These are phyloP conservation scores for Wallemia mellicola DNA, from an alignment of 1,284 basidiomycete species.

Conservation along the genomic window DNA sequence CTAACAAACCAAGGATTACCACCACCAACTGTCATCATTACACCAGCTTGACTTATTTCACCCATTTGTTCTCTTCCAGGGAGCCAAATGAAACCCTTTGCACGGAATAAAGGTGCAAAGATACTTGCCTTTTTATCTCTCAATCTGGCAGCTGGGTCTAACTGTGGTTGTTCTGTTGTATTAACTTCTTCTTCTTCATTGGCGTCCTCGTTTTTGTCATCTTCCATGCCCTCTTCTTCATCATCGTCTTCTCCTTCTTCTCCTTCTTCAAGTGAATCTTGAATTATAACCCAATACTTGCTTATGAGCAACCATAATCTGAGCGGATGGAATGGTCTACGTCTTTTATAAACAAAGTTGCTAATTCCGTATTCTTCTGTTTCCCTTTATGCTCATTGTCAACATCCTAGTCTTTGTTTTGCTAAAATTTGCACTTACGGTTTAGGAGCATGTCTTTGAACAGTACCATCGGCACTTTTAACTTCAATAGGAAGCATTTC, in stretches of 20 bases:
- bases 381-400: too few relatives aligned
- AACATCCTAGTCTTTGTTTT: too few relatives aligned
- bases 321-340: conserved; percentile 19
- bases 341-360: conserved; percentile 15
- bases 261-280: conserved; percentile 8
- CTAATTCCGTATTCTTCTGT: conserved; percentile 14
- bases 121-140: conserved; percentile 15
- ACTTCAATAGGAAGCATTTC: conserved; percentile 9
- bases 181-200: conserved; percentile 7
- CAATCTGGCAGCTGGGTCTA: conserved; percentile 17
- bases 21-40: conserved; percentile 17
- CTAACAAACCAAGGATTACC: conserved; percentile 17
- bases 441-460: conserved; percentile 11
- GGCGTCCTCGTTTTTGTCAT: not conserved
- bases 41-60: conserved; percentile 1
- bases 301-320: conserved; percentile 19
- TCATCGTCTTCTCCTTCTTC: conserved; percentile 6
- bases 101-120: conserved; percentile 17
- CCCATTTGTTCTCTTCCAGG: conserved; percentile 8
- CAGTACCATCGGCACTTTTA: not conserved
- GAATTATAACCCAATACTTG: conserved; percentile 17
- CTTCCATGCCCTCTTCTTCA: conserved; percentile 4
- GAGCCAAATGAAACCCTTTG: conserved; percentile 20
- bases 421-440: conserved; percentile 14
- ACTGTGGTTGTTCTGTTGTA: conserved; percentile 14